A percentile compares a stretch with the other conserved stretches of the same genome.
phyloP scores from a whole-genome alignment of 768 basidiomycete species.

The Boletus sp. region DNA sequence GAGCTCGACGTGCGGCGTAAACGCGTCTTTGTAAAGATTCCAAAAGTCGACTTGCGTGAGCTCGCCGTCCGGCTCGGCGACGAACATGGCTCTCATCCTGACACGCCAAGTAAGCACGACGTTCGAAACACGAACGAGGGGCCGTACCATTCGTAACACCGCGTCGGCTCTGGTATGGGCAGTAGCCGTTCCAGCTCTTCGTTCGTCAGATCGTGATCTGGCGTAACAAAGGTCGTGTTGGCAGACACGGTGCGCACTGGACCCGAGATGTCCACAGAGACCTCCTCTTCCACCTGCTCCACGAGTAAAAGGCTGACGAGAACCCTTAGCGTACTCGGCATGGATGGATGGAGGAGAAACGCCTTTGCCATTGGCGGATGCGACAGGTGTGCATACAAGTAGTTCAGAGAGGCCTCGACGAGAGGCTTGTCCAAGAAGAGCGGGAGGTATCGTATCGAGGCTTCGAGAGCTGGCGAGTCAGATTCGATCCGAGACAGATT shows the following conservation, averaged over 20 bases:
- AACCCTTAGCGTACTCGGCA: slow-evolving; percentile 68
- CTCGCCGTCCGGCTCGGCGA: slow-evolving; percentile 70
- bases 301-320: slow-evolving; percentile 64
- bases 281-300: slow-evolving; percentile 71
- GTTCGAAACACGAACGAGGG: not conserved
- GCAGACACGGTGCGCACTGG: slow-evolving; percentile 58
- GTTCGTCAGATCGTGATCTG: slow-evolving; percentile 64
- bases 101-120: slow-evolving; percentile 11
- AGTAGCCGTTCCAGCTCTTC: slow-evolving; percentile 67
- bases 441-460: slow-evolving; percentile 70
- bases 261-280: slow-evolving; percentile 61
- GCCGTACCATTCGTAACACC: slow-evolving; percentile 79
- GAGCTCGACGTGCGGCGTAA: slow-evolving; percentile 56
- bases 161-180: slow-evolving; percentile 64
- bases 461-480: slow-evolving; percentile 57
- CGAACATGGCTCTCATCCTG: slow-evolving; percentile 94
- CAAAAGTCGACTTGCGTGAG: slow-evolving; percentile 95
- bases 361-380: slow-evolving; percentile 73
- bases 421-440: slow-evolving; percentile 68
- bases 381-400: slow-evolving; percentile 72
- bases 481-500: slow-evolving; percentile 55
- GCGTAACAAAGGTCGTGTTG: slow-evolving; percentile 42
- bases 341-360: slow-evolving; percentile 67
- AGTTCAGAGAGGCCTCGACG: slow-evolving; percentile 70
- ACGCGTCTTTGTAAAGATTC: slow-evolving; percentile 88